phyloP scores from a whole-genome alignment of 2,329 filamentous ascomycete genomes.

The Pseudogymnoascus sp. region DNA sequence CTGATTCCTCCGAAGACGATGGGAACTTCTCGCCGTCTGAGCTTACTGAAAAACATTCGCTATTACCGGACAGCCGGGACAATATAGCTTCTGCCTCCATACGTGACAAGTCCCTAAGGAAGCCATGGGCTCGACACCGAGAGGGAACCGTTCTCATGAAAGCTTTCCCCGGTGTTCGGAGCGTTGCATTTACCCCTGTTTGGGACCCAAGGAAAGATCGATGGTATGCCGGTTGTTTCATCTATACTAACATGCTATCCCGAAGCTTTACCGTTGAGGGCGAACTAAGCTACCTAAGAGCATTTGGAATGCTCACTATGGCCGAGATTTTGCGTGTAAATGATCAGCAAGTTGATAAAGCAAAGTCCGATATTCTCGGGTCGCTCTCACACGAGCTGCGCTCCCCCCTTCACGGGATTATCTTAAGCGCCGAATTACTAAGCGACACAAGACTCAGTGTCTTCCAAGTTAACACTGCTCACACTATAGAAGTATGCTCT shows the following conservation, averaged over 20 bases:
- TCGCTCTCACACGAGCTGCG: constrained; percentile 25
- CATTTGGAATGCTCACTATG: constrained; percentile 23
- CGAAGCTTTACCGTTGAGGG: constrained; percentile 21
- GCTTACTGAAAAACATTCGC: background rate
- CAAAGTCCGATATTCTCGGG: constrained; percentile 24
- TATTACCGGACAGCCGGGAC: background rate
- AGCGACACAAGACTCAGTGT: constrained; percentile 38
- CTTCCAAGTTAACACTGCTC: constrained; percentile 37
- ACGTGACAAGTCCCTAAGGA: background rate
- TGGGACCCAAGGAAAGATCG: constrained; percentile 39
- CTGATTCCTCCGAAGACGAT: constrained; percentile 19
- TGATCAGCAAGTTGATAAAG: constrained; percentile 19
- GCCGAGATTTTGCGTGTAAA: constrained; percentile 22
- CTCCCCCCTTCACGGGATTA: constrained; percentile 36
- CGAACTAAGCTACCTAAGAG: constrained; percentile 21
- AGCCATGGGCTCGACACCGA: background rate
- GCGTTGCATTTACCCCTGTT: constrained; percentile 39
- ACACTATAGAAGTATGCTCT: constrained; percentile 42
- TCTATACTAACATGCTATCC: constrained; percentile 23
- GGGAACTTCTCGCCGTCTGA: background rate
- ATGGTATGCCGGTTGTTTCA: constrained; percentile 42
- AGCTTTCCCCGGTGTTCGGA: constrained; percentile 37
- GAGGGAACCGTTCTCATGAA: constrained; percentile 28
- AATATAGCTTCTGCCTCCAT: background rate
- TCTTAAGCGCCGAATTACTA: constrained; percentile 44